These are phyloP conservation scores for Rutstroemia sp. DNA, from an alignment of 2,329 filamentous ascomycete species.

Conservation along the genomic window DNA sequence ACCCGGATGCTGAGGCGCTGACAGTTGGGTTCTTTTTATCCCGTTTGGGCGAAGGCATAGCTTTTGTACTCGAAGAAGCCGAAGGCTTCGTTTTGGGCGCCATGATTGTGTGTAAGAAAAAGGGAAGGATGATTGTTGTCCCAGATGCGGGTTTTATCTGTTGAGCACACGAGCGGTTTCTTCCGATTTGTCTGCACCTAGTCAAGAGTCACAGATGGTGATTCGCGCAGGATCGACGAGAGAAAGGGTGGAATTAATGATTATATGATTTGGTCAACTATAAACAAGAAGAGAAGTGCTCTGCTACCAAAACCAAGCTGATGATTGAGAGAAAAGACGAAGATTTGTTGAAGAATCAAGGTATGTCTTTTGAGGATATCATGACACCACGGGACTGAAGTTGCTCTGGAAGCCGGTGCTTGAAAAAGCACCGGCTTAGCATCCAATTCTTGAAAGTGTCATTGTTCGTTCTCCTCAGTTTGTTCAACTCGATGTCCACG, in stretches of 20 bases:
- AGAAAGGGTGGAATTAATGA: too few relatives aligned
- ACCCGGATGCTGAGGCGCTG: too few relatives aligned
- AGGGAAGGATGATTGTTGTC: background rate
- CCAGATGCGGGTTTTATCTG: too few relatives aligned
- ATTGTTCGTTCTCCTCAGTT: slow-evolving; percentile 42
- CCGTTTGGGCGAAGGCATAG: too few relatives aligned
- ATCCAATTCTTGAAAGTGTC: slow-evolving; percentile 31
- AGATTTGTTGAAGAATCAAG: slow-evolving; percentile 8
- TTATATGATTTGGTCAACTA: too few relatives aligned
- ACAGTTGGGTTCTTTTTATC: too few relatives aligned
- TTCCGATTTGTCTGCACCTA: too few relatives aligned
- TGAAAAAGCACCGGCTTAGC: slow-evolving; percentile 24
- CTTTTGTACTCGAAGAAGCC: too few relatives aligned
- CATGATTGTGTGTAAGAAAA: background rate
- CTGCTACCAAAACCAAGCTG: background rate
- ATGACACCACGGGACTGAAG: slow-evolving; percentile 30
- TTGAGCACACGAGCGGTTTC: too few relatives aligned
- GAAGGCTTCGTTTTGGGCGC: background rate
- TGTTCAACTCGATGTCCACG: slow-evolving; percentile 49
- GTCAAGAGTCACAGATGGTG: too few relatives aligned
- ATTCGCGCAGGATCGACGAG: too few relatives aligned
- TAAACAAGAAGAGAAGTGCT: too few relatives aligned
- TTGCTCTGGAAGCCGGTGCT: slow-evolving; percentile 21
- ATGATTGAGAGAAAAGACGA: slow-evolving; percentile 13
- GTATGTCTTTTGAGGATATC: slow-evolving; percentile 17